Evolutionary conservation across 805 yeast genomes (phyloP), one percentile per base, ranked within the genome.

Genomic region (Saturnispora serradocipensis): DNA sequence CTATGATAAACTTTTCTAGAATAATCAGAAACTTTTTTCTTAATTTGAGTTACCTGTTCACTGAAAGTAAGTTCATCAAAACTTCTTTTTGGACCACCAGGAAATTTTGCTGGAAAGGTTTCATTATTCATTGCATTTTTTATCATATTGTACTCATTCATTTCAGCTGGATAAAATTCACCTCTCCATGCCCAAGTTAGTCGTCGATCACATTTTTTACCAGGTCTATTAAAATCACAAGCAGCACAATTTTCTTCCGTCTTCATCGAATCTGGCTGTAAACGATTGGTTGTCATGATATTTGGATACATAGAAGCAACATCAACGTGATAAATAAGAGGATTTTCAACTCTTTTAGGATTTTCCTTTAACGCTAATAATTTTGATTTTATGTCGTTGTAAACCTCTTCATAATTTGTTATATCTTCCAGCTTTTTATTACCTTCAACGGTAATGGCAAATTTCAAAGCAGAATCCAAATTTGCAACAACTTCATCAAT

Each of bases 221-320:
- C 97, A 0, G 97, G 98, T 52, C 96, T 73, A 65, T 93, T 93
- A 70, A 89, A 95, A 60, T 93, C 99, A 72, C 99, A 95, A 42
- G 95, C 82, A 0, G 99, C 98, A 70, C 99, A 95, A 61, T 89
- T 96, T 59, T 87, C 87, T 62, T 91, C 98, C 0, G 84, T 72
- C 58, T 93, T 90, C 88, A 93, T 91, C 3, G 98, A 90, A 68
- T 93, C 99, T 0, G 99, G 99, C 66, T 93, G 99, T 49, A 93
- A 73, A 63, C 99, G 80, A 68, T 93, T 93, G 0, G 98, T 86
- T 6, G 96, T 88, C 98, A 93, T 93, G 65, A 93, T 93, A 63
- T 93, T 93, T 5, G 99, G 99, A 63, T 93, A 93, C 99, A 93
- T 93, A 1, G 99, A 93, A 0, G 99, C 97, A 48, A 93, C 99